Evolutionary conservation across 2,329 filamentous ascomycete genomes (phyloP).

Genomic region (Alternaria tenuissima): DNA sequence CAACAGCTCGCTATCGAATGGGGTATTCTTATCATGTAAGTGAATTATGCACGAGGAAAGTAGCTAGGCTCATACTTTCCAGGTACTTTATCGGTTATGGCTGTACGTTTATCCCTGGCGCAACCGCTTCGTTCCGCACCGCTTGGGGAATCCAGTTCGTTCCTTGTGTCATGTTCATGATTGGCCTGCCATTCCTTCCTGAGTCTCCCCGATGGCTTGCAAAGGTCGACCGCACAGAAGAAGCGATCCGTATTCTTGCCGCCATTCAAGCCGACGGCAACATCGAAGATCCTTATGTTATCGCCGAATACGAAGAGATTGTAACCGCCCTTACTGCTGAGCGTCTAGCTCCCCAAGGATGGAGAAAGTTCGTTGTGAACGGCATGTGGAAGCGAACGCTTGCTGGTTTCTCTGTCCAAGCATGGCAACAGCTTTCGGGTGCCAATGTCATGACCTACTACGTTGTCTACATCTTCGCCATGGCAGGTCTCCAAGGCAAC

Average conservation of each 20-base stretch:
- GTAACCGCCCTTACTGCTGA: slow-evolving; percentile 78
- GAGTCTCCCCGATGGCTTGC: slow-evolving; percentile 58
- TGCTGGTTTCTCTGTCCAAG: slow-evolving; percentile 76
- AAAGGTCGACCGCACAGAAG: slow-evolving; percentile 56
- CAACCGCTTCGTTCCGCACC: slow-evolving; percentile 42
- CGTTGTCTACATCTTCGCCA: slow-evolving; percentile 69
- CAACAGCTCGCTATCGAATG: slow-evolving; percentile 80
- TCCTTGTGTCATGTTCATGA: slow-evolving; percentile 48
- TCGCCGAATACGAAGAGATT: slow-evolving; percentile 75
- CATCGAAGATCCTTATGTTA: slow-evolving; percentile 69
- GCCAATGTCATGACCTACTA: slow-evolving; percentile 66
- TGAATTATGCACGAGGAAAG: background rate
- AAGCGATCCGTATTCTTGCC: slow-evolving; percentile 52
- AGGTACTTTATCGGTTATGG: slow-evolving; percentile 49
- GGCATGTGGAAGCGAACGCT: slow-evolving; percentile 76
- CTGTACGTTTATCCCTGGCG: slow-evolving; percentile 43
- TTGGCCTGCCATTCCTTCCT: slow-evolving; percentile 62
- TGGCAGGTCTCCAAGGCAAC: slow-evolving; percentile 71
- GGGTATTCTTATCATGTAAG: slow-evolving; percentile 56
- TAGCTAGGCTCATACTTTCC: slow-evolving; percentile 33
- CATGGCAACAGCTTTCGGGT: slow-evolving; percentile 78
- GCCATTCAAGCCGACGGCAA: slow-evolving; percentile 65
- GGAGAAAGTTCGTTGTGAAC: slow-evolving; percentile 76
- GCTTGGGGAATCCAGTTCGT: slow-evolving; percentile 52
- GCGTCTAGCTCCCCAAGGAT: slow-evolving; percentile 72